Base-by-base conservation (phyloP, 2,329 filamentous ascomycete species). In the Nannizziopsis barbatae region DNA sequence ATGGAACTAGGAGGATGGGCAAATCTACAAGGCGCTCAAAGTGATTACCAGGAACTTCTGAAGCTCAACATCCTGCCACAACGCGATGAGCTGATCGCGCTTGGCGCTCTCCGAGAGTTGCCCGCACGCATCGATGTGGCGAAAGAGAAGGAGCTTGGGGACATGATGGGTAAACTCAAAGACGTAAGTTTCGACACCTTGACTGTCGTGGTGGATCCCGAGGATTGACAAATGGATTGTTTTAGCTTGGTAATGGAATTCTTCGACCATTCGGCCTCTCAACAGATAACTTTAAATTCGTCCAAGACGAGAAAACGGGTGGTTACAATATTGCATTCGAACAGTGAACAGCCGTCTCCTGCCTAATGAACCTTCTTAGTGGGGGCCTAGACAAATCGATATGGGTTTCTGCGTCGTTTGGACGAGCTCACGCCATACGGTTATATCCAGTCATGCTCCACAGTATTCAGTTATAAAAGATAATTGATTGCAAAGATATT, bases 101-200 rank as follows among this genome's bases (percentile, higher is more conserved):
- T 79, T 45, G 67, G 71, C 22, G 83, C 87, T 56, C 71, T 93
- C 51, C 66, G 72, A 11, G 69, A 72, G 17, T 67, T 96, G 35
- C 86, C 86, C 1, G 70, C 75, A 1, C 74, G 75, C 53, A 76
- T 87, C 43, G 85, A 90, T 55, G 77, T 76, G 14, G 88, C 89
- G 1, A 86, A 88, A 67, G 83, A 95, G 60, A 77, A 76, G 57
- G 92, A 98, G 67, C 86, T 92, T 77, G 82, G 77, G 2, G 90
- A 98, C 69, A 95, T 96, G 88, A 94, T 95, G 88, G 86, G 84
- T 14, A 95, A 96, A 70, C 68, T 98, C 58, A 95, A 94, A 63
- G 81, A 83, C 57, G 78, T 80, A 55, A 69, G 76, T 72, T 44
- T 31, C 42, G 27, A 14, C 4, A 22, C 35, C n/a, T 31, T 30